Base-by-base conservation (phyloP, 2,329 filamentous ascomycete genomes). In the Colletotrichum truncatum region DNA sequence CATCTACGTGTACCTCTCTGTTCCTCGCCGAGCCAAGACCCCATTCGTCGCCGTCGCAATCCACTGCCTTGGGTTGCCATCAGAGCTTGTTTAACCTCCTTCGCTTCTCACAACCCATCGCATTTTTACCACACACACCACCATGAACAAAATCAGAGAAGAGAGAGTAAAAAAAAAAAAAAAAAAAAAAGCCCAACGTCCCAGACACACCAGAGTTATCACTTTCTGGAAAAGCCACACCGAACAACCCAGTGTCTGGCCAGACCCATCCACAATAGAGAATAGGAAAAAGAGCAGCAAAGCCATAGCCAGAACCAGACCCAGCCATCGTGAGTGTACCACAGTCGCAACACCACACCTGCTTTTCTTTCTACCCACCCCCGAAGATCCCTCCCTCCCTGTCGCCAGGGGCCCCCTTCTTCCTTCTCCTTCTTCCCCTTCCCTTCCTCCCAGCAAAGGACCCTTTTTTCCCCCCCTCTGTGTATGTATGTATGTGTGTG, bases 391-490 rank as follows among this genome's bases (percentile, higher is more conserved):
- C 30, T 34, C 48, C 62, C 61, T 64, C 46, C 39, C 28, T 61
- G 48, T 14, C 30, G 32, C 56, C 62, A 54, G 62, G 62, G 62
- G 18, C 38, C 55, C 46, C 45, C 18, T 32, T 12, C 38, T 14
- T 21, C 25, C 55, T 48, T 25, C 11, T 23, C 30, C 34, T 43
- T 34, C 39, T 25, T 21, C 21, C 49, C 49, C 39, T 57, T 25
- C 41, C 16, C 28, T 46, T n/a, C 21, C 18, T 53, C 21, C 38
- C 26, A 46, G 38, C 26, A 45, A 49, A 41, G 63, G 38, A 53
- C 51, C 48, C 63, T 54, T 63, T 53, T 68, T 63, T 64, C 25
- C 21, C 56, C 21, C 32, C 11, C 30, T 41, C 18, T n/a, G n/a
- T n/a, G n/a, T n/a, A n/a, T n/a, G n/a, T n/a, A n/a, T n/a, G n/a